These are phyloP conservation scores for Coniella vitis DNA, from an alignment of 2,329 filamentous ascomycete species.

Conservation along the genomic window DNA sequence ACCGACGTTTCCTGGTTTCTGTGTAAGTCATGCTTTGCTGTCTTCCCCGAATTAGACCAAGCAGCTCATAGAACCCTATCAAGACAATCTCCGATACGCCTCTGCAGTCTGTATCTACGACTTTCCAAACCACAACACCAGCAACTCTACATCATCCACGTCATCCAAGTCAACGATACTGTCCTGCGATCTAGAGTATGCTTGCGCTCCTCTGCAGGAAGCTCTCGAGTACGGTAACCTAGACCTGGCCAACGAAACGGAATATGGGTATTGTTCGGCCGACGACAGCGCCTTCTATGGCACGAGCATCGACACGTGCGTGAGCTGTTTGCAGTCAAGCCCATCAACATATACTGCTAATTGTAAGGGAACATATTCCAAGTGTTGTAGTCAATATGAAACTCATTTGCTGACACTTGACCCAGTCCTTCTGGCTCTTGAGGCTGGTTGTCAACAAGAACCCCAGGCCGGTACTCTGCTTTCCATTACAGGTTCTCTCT, in stretches of 20 bases:
- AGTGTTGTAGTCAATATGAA: not conserved
- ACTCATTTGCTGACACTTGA: conserved; percentile 7
- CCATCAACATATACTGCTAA: conserved; percentile 36
- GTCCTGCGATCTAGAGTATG: conserved; percentile 36
- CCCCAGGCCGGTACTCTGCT: conserved; percentile 32
- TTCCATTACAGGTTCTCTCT: conserved; percentile 37
- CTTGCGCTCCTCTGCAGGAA: conserved; percentile 33
- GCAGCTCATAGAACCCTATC: conserved; percentile 16
- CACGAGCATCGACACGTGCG: conserved; percentile 29
- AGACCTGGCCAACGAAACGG: conserved; percentile 25
- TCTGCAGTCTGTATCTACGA: conserved; percentile 41
- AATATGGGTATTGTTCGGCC: conserved; percentile 40
- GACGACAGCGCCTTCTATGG: conserved; percentile 28
- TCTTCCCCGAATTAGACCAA: too few relatives aligned
- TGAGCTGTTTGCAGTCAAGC: conserved; percentile 36
- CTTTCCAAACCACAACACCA: conserved; percentile 24
- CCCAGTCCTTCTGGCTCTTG: conserved; percentile 40
- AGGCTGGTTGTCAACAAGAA: conserved; percentile 40
- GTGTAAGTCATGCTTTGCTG: conserved; percentile 32
- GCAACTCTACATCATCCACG: conserved; percentile 23
- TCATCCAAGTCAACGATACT: not conserved
- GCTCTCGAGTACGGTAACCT: conserved; percentile 31
- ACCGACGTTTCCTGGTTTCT: conserved; percentile 40
- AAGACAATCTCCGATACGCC: conserved; percentile 45
- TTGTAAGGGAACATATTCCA: conserved; percentile 31